Conservation (phyloP, 345 rosid genomes). For the Balakata baccata region DNA sequence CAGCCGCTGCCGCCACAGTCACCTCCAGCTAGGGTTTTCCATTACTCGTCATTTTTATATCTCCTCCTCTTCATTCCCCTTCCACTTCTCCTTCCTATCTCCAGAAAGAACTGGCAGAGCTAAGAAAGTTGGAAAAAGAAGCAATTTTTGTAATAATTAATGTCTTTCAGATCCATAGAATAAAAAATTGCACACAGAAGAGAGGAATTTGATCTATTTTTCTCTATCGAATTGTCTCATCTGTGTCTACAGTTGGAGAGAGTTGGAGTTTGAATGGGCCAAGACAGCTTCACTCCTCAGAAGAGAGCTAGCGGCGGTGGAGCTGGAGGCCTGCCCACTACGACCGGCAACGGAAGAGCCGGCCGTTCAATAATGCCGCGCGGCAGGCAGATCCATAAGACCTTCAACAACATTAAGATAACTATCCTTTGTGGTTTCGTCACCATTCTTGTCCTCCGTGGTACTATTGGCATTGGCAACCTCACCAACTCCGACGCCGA, state of each 20-base stretch:
- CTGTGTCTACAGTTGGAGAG: background rate
- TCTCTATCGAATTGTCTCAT: background rate
- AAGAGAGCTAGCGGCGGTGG: constrained; percentile 54
- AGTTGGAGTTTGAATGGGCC: constrained; percentile 43
- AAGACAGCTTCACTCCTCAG: constrained; percentile 55
- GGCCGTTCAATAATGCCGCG: constrained; percentile 43
- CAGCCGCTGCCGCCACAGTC: background rate
- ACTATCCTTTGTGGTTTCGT: constrained; percentile 91
- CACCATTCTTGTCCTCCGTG: constrained; percentile 88
- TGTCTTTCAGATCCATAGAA: constrained; percentile 9
- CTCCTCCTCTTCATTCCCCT: background rate
- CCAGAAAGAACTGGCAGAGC: background rate
- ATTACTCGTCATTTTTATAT: no score
- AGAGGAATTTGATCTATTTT: constrained; percentile 13
- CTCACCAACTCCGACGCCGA: constrained; percentile 72
- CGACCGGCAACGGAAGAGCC: constrained; percentile 44
- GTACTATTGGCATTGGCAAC: constrained; percentile 83
- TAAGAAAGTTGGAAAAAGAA: background rate
- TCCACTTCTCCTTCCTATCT: background rate
- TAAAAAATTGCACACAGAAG: background rate
- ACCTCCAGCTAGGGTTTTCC: background rate
- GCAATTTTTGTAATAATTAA: background rate
- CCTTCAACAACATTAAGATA: constrained; percentile 86
- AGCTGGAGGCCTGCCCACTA: constrained; percentile 44
- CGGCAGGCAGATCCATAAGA: constrained; percentile 83